phyloP scores from a whole-genome alignment of 2,329 filamentous ascomycete species.

The Cryphonectria naterciae region DNA sequence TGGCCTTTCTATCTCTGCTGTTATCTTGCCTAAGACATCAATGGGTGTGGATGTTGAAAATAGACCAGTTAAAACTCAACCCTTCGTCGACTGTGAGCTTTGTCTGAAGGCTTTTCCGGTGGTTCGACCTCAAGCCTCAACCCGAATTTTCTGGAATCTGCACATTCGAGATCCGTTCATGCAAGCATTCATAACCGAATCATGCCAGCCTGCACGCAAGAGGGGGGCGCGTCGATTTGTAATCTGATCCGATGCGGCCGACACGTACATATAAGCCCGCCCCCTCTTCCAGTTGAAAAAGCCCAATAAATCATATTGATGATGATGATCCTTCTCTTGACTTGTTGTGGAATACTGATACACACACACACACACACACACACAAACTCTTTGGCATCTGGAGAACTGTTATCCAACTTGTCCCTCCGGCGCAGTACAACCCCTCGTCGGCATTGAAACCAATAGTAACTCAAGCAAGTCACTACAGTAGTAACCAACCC shows the following conservation, averaged over 20 bases:
- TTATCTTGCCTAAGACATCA: neutral
- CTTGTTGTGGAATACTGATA: neutral
- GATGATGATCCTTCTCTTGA: neutral
- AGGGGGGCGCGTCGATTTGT: neutral
- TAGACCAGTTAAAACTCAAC: neutral
- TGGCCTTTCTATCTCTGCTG: neutral
- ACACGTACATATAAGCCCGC: neutral
- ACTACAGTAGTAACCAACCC: neutral
- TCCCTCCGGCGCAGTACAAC: no score
- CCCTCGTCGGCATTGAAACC: no score
- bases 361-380: no score
- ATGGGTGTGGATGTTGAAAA: neutral
- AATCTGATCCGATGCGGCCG: neutral
- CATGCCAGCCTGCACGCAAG: neutral
- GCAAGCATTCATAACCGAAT: no score
- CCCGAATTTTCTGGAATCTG: no score
- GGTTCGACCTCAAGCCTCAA: no score
- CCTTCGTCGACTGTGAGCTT: no score
- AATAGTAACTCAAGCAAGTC: no score
- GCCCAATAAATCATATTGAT: neutral
- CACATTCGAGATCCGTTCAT: no score
- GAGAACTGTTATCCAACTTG: neutral
- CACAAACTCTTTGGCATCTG: neutral
- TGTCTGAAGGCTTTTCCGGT: no score
- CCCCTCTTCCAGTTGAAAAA: neutral